These are phyloP conservation scores for Penstemon newberryi DNA, from an alignment of 257 asterid genomes.

Conservation along the genomic window DNA sequence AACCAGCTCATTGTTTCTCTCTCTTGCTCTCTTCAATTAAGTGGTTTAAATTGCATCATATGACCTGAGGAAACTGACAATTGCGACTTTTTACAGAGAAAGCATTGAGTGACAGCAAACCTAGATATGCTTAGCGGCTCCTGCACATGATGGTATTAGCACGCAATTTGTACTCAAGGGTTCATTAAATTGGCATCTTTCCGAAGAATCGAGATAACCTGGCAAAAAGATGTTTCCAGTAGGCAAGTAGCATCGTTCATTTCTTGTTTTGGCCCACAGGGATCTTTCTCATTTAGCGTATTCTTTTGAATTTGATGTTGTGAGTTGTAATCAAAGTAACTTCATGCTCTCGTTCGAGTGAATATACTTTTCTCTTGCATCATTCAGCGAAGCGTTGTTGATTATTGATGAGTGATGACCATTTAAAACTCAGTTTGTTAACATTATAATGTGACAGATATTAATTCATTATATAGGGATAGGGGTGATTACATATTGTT, in stretches of 20 bases:
- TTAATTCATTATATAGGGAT: too few species aligned
- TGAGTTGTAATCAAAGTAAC: not conserved
- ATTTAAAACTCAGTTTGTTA: too few species aligned
- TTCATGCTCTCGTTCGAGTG: not conserved
- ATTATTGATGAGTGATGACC: too few species aligned
- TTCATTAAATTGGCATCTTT: not conserved
- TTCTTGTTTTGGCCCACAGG: not conserved
- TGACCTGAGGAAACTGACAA: not conserved
- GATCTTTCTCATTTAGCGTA: not conserved
- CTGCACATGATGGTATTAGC: not conserved
- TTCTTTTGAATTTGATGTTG: not conserved
- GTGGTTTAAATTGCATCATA: not conserved
- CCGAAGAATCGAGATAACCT: not conserved
- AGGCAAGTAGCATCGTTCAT: not conserved
- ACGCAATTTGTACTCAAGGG: not conserved
- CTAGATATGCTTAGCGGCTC: not conserved
- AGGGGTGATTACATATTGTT: too few species aligned
- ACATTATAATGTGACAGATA: too few species aligned
- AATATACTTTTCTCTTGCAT: not conserved
- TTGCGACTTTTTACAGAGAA: slow-evolving; percentile 30
- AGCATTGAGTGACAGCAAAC: slow-evolving; percentile 25
- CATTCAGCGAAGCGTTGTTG: too few species aligned
- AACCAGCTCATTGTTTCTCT: not conserved
- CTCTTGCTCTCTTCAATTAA: not conserved
- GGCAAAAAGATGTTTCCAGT: not conserved